phyloP scores from a whole-genome alignment of 768 basidiomycete genomes.

The Cystoderma amianthinum region DNA sequence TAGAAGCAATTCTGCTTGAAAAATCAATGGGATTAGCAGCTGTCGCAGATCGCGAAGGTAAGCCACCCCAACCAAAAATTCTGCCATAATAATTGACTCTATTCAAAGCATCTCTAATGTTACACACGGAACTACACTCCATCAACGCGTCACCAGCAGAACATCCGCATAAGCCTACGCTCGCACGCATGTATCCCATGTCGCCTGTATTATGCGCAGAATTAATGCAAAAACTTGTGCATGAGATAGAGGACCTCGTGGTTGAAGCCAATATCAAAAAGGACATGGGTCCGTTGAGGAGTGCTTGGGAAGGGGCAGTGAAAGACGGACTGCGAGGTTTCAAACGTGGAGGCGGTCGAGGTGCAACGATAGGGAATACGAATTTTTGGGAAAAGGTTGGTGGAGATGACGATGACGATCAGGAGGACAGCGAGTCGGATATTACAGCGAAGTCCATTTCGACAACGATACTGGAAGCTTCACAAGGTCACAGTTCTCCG shows the following conservation, averaged over 20 bases:
- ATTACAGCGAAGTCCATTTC: no score
- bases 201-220: slow-evolving; percentile 18
- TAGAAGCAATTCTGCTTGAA: slow-evolving; percentile 35
- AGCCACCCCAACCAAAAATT: slow-evolving; percentile 7
- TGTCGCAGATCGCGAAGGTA: slow-evolving; percentile 52
- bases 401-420: background rate
- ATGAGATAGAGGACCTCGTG: slow-evolving; percentile 61
- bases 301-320: slow-evolving; percentile 43
- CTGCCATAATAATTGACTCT: background rate
- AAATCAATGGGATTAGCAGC: slow-evolving; percentile 32
- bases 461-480: no score
- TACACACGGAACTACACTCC: slow-evolving; percentile 49
- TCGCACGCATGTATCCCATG: slow-evolving; percentile 30
- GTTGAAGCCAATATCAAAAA: slow-evolving; percentile 59
- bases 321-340: slow-evolving; percentile 7
- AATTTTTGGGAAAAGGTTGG: slow-evolving; percentile 12
- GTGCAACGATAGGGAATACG: no score
- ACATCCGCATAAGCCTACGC: slow-evolving; percentile 24
- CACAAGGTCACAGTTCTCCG: no score
- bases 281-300: slow-evolving; percentile 48
- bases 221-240: slow-evolving; percentile 32
- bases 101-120: slow-evolving; percentile 37
- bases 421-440: background rate
- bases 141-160: slow-evolving; percentile 27
- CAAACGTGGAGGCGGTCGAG: no score